A percentile compares a stretch with the other conserved stretches of the same genome.
phyloP scores from a whole-genome alignment of 257 asterid species.

The Solanum medicagineum region DNA sequence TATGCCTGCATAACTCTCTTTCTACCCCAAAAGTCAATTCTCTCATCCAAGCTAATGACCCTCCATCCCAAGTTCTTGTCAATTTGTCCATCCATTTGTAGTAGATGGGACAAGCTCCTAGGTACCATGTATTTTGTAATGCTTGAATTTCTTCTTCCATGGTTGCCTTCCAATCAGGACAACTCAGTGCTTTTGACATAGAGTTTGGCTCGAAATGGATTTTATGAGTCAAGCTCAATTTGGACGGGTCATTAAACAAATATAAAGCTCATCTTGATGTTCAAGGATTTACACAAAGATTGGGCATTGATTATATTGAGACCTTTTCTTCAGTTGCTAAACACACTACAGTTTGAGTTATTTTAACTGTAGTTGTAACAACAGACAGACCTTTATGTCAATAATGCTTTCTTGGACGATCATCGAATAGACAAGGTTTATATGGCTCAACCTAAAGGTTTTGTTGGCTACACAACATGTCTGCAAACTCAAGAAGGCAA shows the following conservation, averaged over 20 bases:
- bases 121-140: not conserved
- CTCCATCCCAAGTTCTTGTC: not conserved
- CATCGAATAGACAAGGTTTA: not conserved
- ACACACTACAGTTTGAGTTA: not conserved
- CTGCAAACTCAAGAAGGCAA: not conserved
- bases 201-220: not conserved
- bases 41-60: not conserved
- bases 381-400: not conserved
- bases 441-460: not conserved
- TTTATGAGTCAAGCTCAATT: not conserved
- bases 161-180: not conserved
- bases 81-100: not conserved
- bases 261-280: not conserved
- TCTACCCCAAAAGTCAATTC: not conserved
- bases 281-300: not conserved
- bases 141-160: not conserved
- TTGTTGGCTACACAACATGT: not conserved
- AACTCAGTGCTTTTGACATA: no score
- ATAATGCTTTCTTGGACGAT: not conserved
- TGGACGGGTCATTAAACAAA: not conserved
- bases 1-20: no score
- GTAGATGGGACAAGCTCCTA: not conserved
- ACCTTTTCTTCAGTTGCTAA: not conserved
- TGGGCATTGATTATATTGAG: not conserved
- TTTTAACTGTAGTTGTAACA: not conserved